These are phyloP conservation scores for Rubroshorea leprosula DNA, from an alignment of 345 rosid genomes.

Conservation along the genomic window DNA sequence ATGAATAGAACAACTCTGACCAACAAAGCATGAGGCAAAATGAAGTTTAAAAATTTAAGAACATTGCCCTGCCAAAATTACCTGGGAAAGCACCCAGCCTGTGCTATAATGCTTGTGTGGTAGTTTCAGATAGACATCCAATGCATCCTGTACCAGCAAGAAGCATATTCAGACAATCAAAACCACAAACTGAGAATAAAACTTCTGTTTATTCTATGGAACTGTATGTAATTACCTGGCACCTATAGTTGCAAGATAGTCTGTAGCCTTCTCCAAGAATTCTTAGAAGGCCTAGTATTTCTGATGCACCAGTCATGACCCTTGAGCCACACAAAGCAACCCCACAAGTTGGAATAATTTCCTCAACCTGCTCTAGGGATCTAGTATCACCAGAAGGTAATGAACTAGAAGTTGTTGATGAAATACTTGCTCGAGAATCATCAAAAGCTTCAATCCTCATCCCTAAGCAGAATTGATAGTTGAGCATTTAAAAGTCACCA, in stretches of 20 bases:
- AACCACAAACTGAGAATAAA: conserved; percentile 21
- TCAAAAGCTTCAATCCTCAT: conserved; percentile 62
- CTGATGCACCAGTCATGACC: conserved; percentile 59
- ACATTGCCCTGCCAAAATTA: too few relatives aligned
- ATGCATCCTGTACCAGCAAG: conserved; percentile 63
- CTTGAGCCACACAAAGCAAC: conserved; percentile 37
- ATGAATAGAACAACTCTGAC: too few relatives aligned
- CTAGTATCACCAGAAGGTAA: conserved; percentile 36
- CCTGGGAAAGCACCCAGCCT: conserved; percentile 98
- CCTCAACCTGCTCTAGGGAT: conserved; percentile 60
- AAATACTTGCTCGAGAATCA: conserved; percentile 57
- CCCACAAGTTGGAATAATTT: conserved; percentile 42
- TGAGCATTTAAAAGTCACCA: conserved; percentile 8
- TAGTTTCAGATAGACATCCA: conserved; percentile 65
- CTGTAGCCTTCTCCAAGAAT: conserved; percentile 90
- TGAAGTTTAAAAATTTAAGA: too few relatives aligned
- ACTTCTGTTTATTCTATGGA: conserved; percentile 8
- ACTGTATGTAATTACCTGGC: conserved; percentile 52
- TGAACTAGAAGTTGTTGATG: conserved; percentile 46
- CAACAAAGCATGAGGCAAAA: too few relatives aligned
- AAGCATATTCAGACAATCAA: conserved; percentile 14
- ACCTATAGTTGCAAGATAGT: conserved; percentile 74
- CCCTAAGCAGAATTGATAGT: conserved; percentile 40
- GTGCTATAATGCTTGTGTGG: conserved; percentile 87
- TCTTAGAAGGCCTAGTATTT: conserved; percentile 72